phyloP scores from a whole-genome alignment of 2,329 filamentous ascomycete species.

The Elsinoe arachidis region DNA sequence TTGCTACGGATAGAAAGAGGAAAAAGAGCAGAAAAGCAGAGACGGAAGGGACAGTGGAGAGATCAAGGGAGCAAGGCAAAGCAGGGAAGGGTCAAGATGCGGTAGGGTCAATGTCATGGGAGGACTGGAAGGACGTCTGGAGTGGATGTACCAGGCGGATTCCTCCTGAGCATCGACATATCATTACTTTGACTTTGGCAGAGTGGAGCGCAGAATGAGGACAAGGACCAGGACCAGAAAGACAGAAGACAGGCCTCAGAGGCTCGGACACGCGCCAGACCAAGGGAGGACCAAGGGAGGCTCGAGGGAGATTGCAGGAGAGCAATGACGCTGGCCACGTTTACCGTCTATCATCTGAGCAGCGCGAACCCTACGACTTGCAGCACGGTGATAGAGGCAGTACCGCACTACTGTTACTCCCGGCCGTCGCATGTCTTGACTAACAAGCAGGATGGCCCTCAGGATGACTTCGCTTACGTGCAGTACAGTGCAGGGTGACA shows the following conservation, averaged over 20 bases:
- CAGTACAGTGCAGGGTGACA: neutral
- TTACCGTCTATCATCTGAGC: neutral
- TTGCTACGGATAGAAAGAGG: neutral
- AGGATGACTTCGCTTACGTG: neutral
- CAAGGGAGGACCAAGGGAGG: neutral
- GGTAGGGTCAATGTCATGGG: neutral
- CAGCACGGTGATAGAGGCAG: no score
- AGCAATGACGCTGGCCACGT: slow-evolving; percentile 1
- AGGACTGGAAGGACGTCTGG: neutral
- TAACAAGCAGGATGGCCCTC: no score
- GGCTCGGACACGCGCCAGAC: neutral
- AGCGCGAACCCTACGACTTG: no score
- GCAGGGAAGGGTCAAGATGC: neutral
- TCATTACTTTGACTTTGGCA: neutral
- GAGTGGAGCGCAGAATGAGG: neutral
- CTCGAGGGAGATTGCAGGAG: slow-evolving; percentile 11
- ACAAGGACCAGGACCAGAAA: neutral
- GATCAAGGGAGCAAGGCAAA: neutral
- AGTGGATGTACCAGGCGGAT: neutral
- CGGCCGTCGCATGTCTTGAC: no score
- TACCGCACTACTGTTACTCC: no score
- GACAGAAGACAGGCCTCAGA: neutral
- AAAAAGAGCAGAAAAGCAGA: neutral
- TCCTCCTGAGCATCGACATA: slow-evolving; percentile 3
- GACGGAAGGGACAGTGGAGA: neutral